A percentile compares a stretch with the other conserved stretches of the same genome.
Evolutionary conservation across 805 yeast species (phyloP).

Genomic region (Candida berthetii): DNA sequence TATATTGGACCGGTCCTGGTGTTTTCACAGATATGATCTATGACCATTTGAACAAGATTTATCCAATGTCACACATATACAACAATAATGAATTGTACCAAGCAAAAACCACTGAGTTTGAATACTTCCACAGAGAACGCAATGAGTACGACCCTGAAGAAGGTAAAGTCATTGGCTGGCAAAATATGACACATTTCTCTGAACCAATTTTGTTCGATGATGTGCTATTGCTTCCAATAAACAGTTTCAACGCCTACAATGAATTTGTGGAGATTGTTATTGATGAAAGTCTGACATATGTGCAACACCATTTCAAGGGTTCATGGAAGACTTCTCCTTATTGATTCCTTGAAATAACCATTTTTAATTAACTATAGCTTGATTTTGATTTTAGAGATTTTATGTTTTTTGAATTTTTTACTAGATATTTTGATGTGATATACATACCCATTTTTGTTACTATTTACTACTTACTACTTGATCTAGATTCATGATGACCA

Average conservation of each 20-base stretch:
- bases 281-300: slow-evolving; percentile 42
- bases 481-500: too few species aligned
- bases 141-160: neutral
- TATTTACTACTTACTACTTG: too few species aligned
- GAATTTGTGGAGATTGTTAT: slow-evolving; percentile 50
- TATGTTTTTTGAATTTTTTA: too few species aligned
- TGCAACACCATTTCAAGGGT: slow-evolving; percentile 51
- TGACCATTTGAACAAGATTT: slow-evolving; percentile 29
- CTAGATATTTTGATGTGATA: too few species aligned
- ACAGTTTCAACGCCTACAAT: slow-evolving; percentile 54
- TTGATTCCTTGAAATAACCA: too few species aligned
- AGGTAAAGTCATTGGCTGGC: slow-evolving; percentile 42
- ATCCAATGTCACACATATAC: neutral
- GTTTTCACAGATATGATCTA: slow-evolving; percentile 39
- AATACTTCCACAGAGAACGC: slow-evolving; percentile 11
- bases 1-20: slow-evolving; percentile 46
- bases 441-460: too few species aligned
- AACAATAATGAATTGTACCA: neutral
- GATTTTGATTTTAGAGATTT: neutral
- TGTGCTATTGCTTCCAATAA: slow-evolving; percentile 60
- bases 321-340: slow-evolving; percentile 37
- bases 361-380: too few species aligned
- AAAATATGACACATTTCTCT: slow-evolving; percentile 45
- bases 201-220: slow-evolving; percentile 53
- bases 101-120: slow-evolving; percentile 21